Evolutionary conservation across 129 eudicot genomes (phyloP).

Genomic region (Mikania micrantha): DNA sequence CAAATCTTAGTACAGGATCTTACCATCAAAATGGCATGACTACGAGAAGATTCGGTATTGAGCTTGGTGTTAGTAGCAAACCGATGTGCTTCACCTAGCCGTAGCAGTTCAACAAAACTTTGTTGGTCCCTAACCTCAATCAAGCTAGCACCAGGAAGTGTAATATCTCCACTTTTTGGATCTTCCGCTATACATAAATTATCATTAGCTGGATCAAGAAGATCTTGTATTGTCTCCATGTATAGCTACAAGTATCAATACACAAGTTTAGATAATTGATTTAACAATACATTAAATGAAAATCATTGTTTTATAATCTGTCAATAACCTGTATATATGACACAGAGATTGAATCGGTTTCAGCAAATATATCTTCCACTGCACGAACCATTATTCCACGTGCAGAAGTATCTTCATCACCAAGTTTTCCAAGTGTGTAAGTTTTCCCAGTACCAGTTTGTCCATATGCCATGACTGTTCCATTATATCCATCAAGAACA

Average conservation of each 20-base stretch:
- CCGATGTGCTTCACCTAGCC: constrained; percentile 91
- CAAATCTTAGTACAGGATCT: not conserved
- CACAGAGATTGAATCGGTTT: constrained; percentile 62
- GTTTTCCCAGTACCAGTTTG: constrained; percentile 98
- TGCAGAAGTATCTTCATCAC: constrained; percentile 87
- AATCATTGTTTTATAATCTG: not conserved
- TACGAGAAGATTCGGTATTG: constrained; percentile 94
- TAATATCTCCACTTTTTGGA: constrained; percentile 85
- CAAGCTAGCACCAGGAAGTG: constrained; percentile 78
- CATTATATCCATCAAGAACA: constrained; percentile 92
- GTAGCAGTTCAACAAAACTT: constrained; percentile 68
- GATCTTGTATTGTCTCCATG: constrained; percentile 95
- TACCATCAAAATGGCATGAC: constrained; percentile 96
- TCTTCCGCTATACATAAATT: constrained; percentile 75
- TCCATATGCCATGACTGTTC: constrained; percentile 96
- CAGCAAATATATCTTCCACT: constrained; percentile 75
- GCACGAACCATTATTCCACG: constrained; percentile 99
- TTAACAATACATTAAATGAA: not conserved
- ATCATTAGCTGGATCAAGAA: constrained; percentile 81
- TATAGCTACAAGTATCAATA: constrained; percentile 56
- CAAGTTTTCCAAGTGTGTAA: constrained; percentile 83
- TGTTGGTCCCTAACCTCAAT: constrained; percentile 77
- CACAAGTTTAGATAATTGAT: not conserved
- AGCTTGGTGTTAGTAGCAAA: constrained; percentile 93
- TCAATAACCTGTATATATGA: constrained; percentile 80